Base-by-base conservation (phyloP, 1,284 basidiomycete genomes). In the Pseudozyma pruni region DNA sequence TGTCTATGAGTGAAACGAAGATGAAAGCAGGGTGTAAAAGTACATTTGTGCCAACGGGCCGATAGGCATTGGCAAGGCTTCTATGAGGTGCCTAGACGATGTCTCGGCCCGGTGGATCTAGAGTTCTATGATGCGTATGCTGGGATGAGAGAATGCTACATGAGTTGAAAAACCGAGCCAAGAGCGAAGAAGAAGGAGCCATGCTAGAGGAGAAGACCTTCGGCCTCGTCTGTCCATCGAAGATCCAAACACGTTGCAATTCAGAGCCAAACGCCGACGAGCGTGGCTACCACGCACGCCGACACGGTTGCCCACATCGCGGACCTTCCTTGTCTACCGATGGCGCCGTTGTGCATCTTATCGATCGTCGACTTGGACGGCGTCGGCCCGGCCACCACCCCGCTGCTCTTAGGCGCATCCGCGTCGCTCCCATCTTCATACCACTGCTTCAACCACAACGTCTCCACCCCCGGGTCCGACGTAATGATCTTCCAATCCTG, bases 401-500 rank as follows among this genome's bases (percentile, higher is more conserved):
- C 69, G 17, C 42, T 56, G 33, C 50, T 62, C 13, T 16, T 13
- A 2, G 69, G 62, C 1, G 54, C 38, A 3, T 19, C 25, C 2
- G 69, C 69, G 46, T 63, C 60, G 0, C 55, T 48, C 3, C 64
- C 68, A 22, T 75, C 50, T 1, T 40, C 56, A 23, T 62, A 59
- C 61, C 72, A 80, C 20, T 67, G 55, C 19, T 79, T 69, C 44
- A 78, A 47, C 61, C 67, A 74, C 7, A 79, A 42, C 10, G 58
- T 58, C 42, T 76, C 70, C 17, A 78, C 68, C 4, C 74, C 78
- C 0, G 74, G 63, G 41, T 76, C 72, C 7, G 61, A 66, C 5
- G 57, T 59, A 23, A 79, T 72, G 13, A 80, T 49, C 29, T 59
- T 61, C 49, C 55, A 64, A 29, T 71, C 75, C 39, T 76, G 43